A percentile compares a stretch with the other conserved stretches of the same genome.
phyloP scores from a whole-genome alignment of 2,329 filamentous ascomycete species.

The Podosphaera leucotricha region DNA sequence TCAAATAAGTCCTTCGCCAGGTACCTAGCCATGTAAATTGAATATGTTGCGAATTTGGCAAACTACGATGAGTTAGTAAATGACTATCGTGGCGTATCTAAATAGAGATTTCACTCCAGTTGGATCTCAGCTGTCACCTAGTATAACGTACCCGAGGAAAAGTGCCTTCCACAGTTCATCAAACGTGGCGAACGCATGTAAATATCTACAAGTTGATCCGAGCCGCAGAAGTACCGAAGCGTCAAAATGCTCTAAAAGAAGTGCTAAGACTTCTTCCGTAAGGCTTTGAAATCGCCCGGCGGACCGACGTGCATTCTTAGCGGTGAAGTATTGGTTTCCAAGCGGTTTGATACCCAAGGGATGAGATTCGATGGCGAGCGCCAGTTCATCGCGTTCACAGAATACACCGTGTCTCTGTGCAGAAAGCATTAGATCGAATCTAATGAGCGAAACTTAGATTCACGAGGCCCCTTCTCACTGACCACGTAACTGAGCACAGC shows the following conservation, averaged over 20 bases:
- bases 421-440: too few species aligned
- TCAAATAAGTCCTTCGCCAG: slow-evolving; percentile 61
- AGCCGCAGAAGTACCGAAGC: slow-evolving; percentile 35
- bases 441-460: too few species aligned
- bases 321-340: slow-evolving; percentile 54
- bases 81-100: not conserved
- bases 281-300: slow-evolving; percentile 43
- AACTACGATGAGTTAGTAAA: slow-evolving; percentile 7
- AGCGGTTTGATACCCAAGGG: slow-evolving; percentile 66
- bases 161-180: slow-evolving; percentile 80
- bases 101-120: not conserved
- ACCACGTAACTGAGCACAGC: too few species aligned
- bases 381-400: slow-evolving; percentile 19
- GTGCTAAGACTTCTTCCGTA: slow-evolving; percentile 59
- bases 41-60: slow-evolving; percentile 11
- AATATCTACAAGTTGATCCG: slow-evolving; percentile 57
- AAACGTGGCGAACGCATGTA: slow-evolving; percentile 62
- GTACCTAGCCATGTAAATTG: slow-evolving; percentile 44
- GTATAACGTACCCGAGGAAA: slow-evolving; percentile 40
- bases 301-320: slow-evolving; percentile 38
- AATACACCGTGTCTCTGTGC: slow-evolving; percentile 5
- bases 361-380: slow-evolving; percentile 45
- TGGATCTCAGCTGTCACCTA: too few species aligned
- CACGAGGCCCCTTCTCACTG: too few species aligned
- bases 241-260: slow-evolving; percentile 55